Conservation (phyloP, 2,329 filamentous ascomycete species). For the Paracorniculantispora psalliotae region DNA sequence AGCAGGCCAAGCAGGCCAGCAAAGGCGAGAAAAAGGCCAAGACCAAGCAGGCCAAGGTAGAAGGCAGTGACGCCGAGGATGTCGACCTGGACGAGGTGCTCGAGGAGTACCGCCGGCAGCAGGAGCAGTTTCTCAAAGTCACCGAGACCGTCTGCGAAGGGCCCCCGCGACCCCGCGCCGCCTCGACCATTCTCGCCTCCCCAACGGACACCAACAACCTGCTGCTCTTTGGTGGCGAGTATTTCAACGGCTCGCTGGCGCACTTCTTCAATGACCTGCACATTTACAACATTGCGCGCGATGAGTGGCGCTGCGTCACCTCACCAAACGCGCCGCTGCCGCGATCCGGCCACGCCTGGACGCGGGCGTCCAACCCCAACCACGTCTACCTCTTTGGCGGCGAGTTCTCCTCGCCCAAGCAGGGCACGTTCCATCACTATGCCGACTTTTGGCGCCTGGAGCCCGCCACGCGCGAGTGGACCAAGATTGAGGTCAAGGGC, state of each 20-base stretch:
- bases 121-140: slow-evolving; percentile 90
- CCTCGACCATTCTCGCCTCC: slow-evolving; percentile 76
- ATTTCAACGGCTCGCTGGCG: slow-evolving; percentile 86
- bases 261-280: slow-evolving; percentile 64
- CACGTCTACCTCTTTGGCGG: slow-evolving; percentile 91
- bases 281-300: slow-evolving; percentile 71
- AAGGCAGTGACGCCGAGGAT: slow-evolving; percentile 86
- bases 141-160: slow-evolving; percentile 69
- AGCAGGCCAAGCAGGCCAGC: slow-evolving; percentile 75
- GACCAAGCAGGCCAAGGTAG: slow-evolving; percentile 60
- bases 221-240: slow-evolving; percentile 90
- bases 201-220: slow-evolving; percentile 84
- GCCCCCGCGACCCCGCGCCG: slow-evolving; percentile 73
- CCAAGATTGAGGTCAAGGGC: slow-evolving; percentile 73
- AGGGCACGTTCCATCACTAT: slow-evolving; percentile 98
- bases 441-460: slow-evolving; percentile 97
- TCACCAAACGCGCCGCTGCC: slow-evolving; percentile 89
- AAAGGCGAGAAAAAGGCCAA: slow-evolving; percentile 86
- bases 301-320: slow-evolving; percentile 87
- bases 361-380: slow-evolving; percentile 76
- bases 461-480: slow-evolving; percentile 81
- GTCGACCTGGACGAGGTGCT: slow-evolving; percentile 90
- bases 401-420: slow-evolving; percentile 94
- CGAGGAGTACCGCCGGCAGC: slow-evolving; percentile 85
- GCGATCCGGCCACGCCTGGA: slow-evolving; percentile 91